These are phyloP conservation scores for Fusarium siculi DNA, from an alignment of 2,329 filamentous ascomycete species.

Conservation along the genomic window DNA sequence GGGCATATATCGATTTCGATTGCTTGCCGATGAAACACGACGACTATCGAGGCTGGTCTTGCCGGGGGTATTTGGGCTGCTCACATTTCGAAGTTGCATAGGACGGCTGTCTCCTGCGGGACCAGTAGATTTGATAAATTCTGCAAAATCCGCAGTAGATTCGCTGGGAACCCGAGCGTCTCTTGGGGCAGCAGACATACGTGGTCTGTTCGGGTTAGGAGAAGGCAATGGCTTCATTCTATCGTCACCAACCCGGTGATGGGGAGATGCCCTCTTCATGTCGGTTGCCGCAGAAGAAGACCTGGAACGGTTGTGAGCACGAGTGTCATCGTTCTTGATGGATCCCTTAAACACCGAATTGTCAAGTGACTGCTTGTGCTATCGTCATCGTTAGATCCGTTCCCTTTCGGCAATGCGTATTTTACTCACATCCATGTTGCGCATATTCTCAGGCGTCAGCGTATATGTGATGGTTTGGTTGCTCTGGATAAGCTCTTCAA, in stretches of 20 bases:
- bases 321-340: slow-evolving; percentile 60
- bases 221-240: slow-evolving; percentile 38
- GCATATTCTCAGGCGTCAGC: slow-evolving; percentile 81
- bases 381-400: slow-evolving; percentile 45
- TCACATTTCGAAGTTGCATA: slow-evolving; percentile 50
- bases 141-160: slow-evolving; percentile 83
- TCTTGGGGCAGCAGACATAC: slow-evolving; percentile 60
- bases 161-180: slow-evolving; percentile 78
- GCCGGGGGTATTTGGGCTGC: slow-evolving; percentile 44
- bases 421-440: slow-evolving; percentile 74
- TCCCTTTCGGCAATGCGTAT: too few relatives aligned
- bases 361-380: slow-evolving; percentile 55
- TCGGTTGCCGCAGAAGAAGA: slow-evolving; percentile 59
- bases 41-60: slow-evolving; percentile 54
- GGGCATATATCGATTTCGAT: slow-evolving; percentile 70
- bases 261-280: slow-evolving; percentile 45
- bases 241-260: slow-evolving; percentile 34
- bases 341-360: slow-evolving; percentile 55
- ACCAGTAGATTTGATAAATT: slow-evolving; percentile 89
- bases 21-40: slow-evolving; percentile 53
- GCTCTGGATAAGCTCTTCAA: slow-evolving; percentile 84
- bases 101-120: slow-evolving; percentile 63
- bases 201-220: slow-evolving; percentile 34
- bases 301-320: slow-evolving; percentile 56
- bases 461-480: slow-evolving; percentile 87